Conservation (phyloP, 2,329 filamentous ascomycete species). For the Fusarium pseudoanthophilum region DNA sequence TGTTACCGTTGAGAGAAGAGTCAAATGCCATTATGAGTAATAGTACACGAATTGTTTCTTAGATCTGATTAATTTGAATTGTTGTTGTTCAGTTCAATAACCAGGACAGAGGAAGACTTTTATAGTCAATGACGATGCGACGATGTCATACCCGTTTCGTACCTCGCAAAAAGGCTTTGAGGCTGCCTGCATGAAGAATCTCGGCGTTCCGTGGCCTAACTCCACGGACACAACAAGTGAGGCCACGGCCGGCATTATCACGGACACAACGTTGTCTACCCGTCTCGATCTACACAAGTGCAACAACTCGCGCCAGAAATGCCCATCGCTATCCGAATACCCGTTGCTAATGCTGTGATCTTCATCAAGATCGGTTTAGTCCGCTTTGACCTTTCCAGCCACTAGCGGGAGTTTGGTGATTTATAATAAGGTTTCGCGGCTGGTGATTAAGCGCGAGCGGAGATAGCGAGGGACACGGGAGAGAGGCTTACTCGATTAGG, state of each 20-base stretch:
- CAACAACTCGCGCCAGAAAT: neutral
- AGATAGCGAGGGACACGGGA: neutral
- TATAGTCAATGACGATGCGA: neutral
- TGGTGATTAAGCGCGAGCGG: neutral
- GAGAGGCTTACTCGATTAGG: neutral
- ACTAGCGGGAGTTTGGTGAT: neutral
- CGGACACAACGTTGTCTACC: neutral
- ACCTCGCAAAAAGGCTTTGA: too few relatives aligned
- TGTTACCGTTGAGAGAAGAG: neutral
- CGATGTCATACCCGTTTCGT: neutral
- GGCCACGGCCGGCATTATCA: neutral
- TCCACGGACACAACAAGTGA: neutral
- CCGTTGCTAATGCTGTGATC: neutral
- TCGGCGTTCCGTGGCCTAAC: neutral
- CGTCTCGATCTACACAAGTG: neutral
- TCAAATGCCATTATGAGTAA: neutral
- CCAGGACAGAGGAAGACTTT: neutral
- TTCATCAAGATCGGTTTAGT: neutral
- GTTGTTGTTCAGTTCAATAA: neutral
- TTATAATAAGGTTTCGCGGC: neutral
- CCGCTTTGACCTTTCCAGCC: neutral
- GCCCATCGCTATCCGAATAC: neutral
- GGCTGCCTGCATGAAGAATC: neutral
- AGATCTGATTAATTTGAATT: too few relatives aligned
- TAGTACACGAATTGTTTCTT: rapidly evolving